These are phyloP conservation scores for Ajuga chamaepitys DNA, from an alignment of 257 asterid genomes.

Conservation along the genomic window DNA sequence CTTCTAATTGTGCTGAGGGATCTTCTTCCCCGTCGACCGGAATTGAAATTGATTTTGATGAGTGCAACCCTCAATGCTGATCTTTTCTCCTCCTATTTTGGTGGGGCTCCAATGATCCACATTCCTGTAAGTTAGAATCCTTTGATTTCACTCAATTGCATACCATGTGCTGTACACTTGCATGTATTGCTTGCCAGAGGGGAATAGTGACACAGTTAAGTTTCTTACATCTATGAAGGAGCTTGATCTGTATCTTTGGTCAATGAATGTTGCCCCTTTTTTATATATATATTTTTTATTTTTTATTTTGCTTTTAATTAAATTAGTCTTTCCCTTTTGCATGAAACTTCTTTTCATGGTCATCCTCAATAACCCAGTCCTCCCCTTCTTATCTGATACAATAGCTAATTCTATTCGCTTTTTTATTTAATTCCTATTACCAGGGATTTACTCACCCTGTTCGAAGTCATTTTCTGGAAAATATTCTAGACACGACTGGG, in stretches of 20 bases:
- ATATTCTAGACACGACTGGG: slow-evolving; percentile 68
- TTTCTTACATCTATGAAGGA: background rate
- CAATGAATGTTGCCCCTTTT: background rate
- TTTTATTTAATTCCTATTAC: slow-evolving; percentile 9
- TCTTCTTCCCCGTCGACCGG: slow-evolving; percentile 86
- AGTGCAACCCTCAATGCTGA: slow-evolving; percentile 93
- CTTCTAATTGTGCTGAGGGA: slow-evolving; percentile 87
- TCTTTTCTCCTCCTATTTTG: slow-evolving; percentile 82
- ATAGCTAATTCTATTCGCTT: slow-evolving; percentile 1
- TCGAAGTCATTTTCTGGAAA: slow-evolving; percentile 68
- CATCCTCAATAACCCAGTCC: background rate
- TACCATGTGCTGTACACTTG: background rate
- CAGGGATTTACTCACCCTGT: slow-evolving; percentile 96
- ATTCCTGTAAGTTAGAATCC: slow-evolving; percentile 60
- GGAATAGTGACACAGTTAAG: background rate
- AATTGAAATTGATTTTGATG: slow-evolving; percentile 76
- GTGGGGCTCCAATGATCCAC: slow-evolving; percentile 78
- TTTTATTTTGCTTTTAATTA: background rate
- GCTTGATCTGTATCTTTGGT: background rate
- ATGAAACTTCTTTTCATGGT: background rate
- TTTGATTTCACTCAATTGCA: background rate
- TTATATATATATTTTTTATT: too few species aligned
- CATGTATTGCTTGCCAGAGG: background rate
- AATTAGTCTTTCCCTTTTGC: background rate
- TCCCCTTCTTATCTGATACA: background rate